phyloP scores from a whole-genome alignment of 2,329 filamentous ascomycete species.

The Rosellinia necatrix region DNA sequence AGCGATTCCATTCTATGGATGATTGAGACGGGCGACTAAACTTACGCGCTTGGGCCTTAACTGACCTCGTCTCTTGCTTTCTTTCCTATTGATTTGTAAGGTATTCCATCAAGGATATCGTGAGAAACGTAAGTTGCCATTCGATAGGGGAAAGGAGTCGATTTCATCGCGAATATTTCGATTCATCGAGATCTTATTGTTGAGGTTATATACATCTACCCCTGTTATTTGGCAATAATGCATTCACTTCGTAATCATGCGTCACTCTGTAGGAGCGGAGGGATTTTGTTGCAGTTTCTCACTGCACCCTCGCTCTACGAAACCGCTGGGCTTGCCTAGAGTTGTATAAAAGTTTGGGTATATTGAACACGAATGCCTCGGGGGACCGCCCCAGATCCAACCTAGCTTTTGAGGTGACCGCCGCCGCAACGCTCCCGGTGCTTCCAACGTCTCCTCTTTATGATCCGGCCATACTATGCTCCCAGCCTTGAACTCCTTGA shows the following conservation, averaged over 20 bases:
- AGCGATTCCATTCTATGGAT: conserved; percentile 52
- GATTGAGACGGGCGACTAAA: conserved; percentile 28
- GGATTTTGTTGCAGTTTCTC: background rate
- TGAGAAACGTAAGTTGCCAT: background rate
- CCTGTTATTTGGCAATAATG: background rate
- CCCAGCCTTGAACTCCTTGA: conserved; percentile 3
- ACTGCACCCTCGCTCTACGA: background rate
- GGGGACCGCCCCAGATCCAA: conserved; percentile 6
- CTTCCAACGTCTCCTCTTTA: background rate
- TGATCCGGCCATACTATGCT: conserved; percentile 3
- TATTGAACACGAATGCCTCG: conserved; percentile 6
- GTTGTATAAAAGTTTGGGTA: conserved; percentile 12
- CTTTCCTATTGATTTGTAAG: background rate
- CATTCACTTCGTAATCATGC: conserved; percentile 10
- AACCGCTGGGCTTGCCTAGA: background rate
- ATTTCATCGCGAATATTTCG: no score
- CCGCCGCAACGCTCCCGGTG: background rate
- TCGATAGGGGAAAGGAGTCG: background rate
- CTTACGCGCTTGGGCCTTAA: background rate
- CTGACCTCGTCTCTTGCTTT: background rate
- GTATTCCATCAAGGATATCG: no score
- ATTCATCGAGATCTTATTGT: background rate
- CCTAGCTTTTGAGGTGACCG: background rate
- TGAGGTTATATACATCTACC: conserved; percentile 8
- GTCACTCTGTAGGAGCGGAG: background rate